phyloP scores from a whole-genome alignment of 2,329 filamentous ascomycete genomes.

The Epichloe glyceriae region DNA sequence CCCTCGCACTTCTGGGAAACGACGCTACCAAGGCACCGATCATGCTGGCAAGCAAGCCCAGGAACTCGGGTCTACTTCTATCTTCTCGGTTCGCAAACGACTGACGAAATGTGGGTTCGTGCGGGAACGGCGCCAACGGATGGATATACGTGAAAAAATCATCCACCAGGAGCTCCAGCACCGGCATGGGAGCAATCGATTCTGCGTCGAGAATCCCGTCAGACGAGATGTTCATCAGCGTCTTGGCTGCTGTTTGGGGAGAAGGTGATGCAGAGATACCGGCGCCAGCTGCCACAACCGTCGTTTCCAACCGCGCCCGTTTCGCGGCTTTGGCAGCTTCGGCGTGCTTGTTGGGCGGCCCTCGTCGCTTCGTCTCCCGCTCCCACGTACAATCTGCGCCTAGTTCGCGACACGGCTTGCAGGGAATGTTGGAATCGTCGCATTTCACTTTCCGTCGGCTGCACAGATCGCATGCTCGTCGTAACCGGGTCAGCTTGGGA shows the following conservation, averaged over 20 bases:
- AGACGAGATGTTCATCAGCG: conserved; percentile 32
- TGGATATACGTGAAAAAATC: conserved; percentile 79
- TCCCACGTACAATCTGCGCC: conserved; percentile 45
- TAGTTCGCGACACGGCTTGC: conserved; percentile 42
- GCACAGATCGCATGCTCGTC: conserved; percentile 49
- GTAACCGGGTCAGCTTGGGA: conserved; percentile 40
- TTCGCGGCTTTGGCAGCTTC: conserved; percentile 43
- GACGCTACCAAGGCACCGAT: conserved; percentile 60
- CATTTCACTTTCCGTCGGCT: conserved; percentile 51
- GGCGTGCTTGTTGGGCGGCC: conserved; percentile 46
- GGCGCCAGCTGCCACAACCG: not conserved
- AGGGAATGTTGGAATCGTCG: conserved; percentile 42
- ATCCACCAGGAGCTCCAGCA: conserved; percentile 57
- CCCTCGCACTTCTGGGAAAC: conserved; percentile 57
- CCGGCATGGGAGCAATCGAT: conserved; percentile 55
- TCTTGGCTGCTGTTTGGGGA: conserved; percentile 34
- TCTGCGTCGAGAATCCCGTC: conserved; percentile 45
- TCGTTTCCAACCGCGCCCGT: conserved; percentile 26
- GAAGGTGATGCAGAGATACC: conserved; percentile 21
- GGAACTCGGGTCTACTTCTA: conserved; percentile 50
- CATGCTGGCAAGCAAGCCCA: conserved; percentile 63
- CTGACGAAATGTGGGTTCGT: conserved; percentile 63
- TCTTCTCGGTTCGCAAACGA: conserved; percentile 56
- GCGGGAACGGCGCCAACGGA: conserved; percentile 63
- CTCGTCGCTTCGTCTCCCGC: conserved; percentile 44